Evolutionary conservation across 495 filamentous ascomycete genomes (phyloP), one percentile per base, ranked within the genome.

Genomic region (Talaromyces nanjingensis): DNA sequence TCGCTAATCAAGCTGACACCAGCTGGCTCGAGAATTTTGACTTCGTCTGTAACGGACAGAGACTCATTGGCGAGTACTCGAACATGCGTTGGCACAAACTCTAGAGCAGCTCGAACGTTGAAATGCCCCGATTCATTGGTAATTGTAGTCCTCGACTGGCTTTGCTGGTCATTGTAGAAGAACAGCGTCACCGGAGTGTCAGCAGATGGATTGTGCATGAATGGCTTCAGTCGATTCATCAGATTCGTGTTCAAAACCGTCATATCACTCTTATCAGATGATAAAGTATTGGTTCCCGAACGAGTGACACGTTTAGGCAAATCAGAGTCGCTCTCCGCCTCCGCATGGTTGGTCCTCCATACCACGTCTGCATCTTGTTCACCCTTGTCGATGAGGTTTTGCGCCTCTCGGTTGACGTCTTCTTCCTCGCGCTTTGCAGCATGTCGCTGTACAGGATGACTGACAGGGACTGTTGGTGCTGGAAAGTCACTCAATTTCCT

Each of bases 1-100:
- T 99, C 94, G 70, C 91, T 97, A 69, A 99, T 97, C 60, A 99
- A 63, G 70, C 93, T 97, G 66, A 99, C 82, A 24, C 94, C 94
- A n/a, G 73, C 78, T 0, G 89, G 83, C 60, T 96, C 89, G 18
- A 89, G 90, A 29, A 96, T 79, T 45, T 84, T 78, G 39, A 98
- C 82, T 14, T 87, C 82, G 65, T 91, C 87, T 1, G 87, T 88
- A 7, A 85, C 86, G 9, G 92, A 96, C 5, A 99, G 79, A 42
- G 87, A 83, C 73, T 97, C 92, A 18, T 87, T 94, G 12, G 91
- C 94, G 22, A 98, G 76, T 2, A 98, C 87, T 25, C 91, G 84
- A 24, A 96, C 85, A 66, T 97, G 87, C 0, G 92, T 97, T 0
- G 94, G 94, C 4, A 96, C 78, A 71, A 99, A 99, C 20, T 93